These are phyloP conservation scores for Nicotiana otophora DNA, from an alignment of 257 asterid species.

Conservation along the genomic window DNA sequence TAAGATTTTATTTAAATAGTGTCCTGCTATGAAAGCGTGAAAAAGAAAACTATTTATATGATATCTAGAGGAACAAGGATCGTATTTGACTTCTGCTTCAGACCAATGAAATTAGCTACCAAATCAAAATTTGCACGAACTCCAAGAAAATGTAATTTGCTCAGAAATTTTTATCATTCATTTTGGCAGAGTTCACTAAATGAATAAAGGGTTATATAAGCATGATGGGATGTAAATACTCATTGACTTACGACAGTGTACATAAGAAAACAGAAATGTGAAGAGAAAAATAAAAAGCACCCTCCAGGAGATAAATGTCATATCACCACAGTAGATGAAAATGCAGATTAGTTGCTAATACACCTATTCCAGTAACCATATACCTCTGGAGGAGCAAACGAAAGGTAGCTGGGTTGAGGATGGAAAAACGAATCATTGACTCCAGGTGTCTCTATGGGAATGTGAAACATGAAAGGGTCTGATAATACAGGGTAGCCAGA, in stretches of 20 bases:
- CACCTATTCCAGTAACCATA: conserved; percentile 7
- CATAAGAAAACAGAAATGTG: background rate
- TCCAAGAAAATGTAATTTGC: background rate
- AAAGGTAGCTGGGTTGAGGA: conserved; percentile 49
- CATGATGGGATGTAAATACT: background rate
- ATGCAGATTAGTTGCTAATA: background rate
- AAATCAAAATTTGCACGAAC: background rate
- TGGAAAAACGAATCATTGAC: conserved; percentile 28
- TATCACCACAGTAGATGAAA: background rate
- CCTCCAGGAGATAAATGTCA: background rate
- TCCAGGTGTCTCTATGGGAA: conserved; percentile 58
- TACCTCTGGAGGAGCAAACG: conserved; percentile 96
- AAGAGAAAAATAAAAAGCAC: background rate
- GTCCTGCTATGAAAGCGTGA: background rate
- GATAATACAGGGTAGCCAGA: conserved; percentile 62
- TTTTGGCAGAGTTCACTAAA: background rate
- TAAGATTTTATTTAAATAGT: background rate
- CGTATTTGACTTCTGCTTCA: background rate
- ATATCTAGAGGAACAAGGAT: background rate
- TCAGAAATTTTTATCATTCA: background rate
- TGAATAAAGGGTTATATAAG: background rate
- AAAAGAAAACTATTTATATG: background rate
- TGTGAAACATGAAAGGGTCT: conserved; percentile 45
- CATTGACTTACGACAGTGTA: background rate
- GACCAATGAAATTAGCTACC: background rate